These are phyloP conservation scores for Trichoderma reesei DNA, from an alignment of 495 filamentous ascomycete species.

Conservation along the genomic window DNA sequence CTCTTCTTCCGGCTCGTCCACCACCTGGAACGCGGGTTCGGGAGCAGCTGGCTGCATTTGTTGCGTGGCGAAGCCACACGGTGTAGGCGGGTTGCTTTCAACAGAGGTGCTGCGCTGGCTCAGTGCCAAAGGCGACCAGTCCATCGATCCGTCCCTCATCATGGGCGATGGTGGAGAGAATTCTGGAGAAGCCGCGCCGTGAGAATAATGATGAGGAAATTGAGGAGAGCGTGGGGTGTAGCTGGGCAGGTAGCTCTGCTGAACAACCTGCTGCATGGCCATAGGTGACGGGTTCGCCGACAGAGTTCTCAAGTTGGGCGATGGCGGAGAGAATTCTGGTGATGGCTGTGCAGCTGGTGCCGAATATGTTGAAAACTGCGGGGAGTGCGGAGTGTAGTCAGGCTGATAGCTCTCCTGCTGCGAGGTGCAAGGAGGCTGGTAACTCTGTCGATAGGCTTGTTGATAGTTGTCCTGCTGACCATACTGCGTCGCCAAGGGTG, in stretches of 20 bases:
- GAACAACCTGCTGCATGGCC: too few species aligned
- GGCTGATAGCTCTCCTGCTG: too few species aligned
- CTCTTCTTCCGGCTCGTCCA: slow-evolving; percentile 36
- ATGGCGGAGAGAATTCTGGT: slow-evolving; percentile 32
- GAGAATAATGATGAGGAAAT: too few species aligned
- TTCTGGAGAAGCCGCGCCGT: too few species aligned
- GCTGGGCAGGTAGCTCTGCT: too few species aligned
- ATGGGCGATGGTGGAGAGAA: too few species aligned
- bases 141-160: too few species aligned
- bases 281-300: slow-evolving; percentile 10
- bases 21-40: slow-evolving; percentile 34
- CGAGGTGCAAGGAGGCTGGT: too few species aligned
- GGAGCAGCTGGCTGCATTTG: slow-evolving; percentile 26
- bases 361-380: slow-evolving; percentile 12
- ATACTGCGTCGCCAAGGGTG: slow-evolving; percentile 12
- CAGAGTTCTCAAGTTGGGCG: slow-evolving; percentile 22
- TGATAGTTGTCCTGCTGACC: slow-evolving; percentile 24
- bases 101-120: slow-evolving; percentile 16
- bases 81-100: slow-evolving; percentile 48
- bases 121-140: too few species aligned
- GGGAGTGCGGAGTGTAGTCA: too few species aligned
- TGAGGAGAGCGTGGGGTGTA: too few species aligned
- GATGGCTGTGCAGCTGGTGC: slow-evolving; percentile 12
- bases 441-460: too few species aligned
- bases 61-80: slow-evolving; percentile 43